Base-by-base conservation (phyloP, 345 rosid species). In the Gossypium thurberi region DNA sequence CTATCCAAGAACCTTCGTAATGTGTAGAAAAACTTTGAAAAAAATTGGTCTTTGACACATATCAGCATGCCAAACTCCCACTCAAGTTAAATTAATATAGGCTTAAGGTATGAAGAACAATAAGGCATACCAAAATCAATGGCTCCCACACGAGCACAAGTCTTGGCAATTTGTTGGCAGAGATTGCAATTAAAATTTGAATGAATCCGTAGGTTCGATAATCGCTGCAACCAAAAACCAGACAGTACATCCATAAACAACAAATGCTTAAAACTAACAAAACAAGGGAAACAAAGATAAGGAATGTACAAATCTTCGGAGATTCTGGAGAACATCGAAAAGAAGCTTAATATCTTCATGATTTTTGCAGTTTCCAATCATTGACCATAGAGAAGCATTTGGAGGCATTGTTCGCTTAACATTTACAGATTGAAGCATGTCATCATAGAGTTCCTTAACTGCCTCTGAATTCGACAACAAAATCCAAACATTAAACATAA, bases 151-250 rank as follows among this genome's bases (percentile, higher is more conserved):
- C 80, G 90, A 62, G 82, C 84, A 66, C 98, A 91, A 12, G 94
- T 84, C 83, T 85, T 94, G 25, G 96, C 60, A 78, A 94, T 85
- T 87, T 94, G 90, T 60, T 78, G 90, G 82, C 98, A 94, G 64
- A 94, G 91, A 82, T 85, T 77, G 84, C 86, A 80, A 75, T 94
- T 94, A 61, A 90, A 94, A 77, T 89, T 89, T 13, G 81, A 86
- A 76, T 87, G 94, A 82, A 94, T 87, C 10, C 90, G 93, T 51
- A 90, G 93, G 86, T 87, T 90, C 0, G 97, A 89, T 65, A 94
- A 72, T 78, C 98, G 84, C 97, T 94, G 91, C 79, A 80, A 72
- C 44, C 72, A 72, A 79, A n/a, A 76, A 75, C 50, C 63, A 68
- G 71, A 1, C 13, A 33, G 62, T 6, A 44, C 12, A 67, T n/a